Evolutionary conservation across 257 asterid species (phyloP).

Genomic region (Fraxinus pennsylvanica): DNA sequence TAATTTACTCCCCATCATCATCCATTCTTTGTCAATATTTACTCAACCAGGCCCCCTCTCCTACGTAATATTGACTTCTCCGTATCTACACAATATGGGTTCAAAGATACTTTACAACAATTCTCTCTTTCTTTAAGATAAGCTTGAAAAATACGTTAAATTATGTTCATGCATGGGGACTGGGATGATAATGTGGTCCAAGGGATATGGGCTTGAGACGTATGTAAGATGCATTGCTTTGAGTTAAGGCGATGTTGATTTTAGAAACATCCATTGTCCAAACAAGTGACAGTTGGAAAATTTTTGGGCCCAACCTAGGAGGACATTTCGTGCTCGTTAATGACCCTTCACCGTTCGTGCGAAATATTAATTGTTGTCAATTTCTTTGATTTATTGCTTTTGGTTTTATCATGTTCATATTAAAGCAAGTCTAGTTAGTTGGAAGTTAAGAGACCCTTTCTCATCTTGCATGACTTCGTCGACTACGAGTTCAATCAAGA

Average conservation of each 20-base stretch:
- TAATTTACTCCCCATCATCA: not conserved
- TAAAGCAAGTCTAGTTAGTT: not conserved
- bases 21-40: not conserved
- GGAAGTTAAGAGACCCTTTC: not conserved
- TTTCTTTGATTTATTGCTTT: conserved; percentile 13
- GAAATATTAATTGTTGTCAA: conserved; percentile 1
- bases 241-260: conserved; percentile 27
- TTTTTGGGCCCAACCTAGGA: not conserved
- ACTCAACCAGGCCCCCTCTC: not conserved
- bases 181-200: conserved; percentile 27
- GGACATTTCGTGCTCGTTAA: not conserved
- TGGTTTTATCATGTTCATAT: not conserved
- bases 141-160: conserved; percentile 1
- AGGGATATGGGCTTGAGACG: conserved; percentile 10
- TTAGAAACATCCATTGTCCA: conserved; percentile 7
- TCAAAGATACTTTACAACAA: not conserved
- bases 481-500: not conserved
- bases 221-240: not conserved
- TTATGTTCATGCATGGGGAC: too few species aligned
- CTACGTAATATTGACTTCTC: not conserved
- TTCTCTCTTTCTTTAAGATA: conserved; percentile 3
- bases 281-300: conserved; percentile 13
- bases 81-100: not conserved
- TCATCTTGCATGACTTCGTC: not conserved
- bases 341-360: conserved; percentile 13